Evolutionary conservation across 2,329 filamentous ascomycete species (phyloP).

Genomic region (Ascochyta koolunga): DNA sequence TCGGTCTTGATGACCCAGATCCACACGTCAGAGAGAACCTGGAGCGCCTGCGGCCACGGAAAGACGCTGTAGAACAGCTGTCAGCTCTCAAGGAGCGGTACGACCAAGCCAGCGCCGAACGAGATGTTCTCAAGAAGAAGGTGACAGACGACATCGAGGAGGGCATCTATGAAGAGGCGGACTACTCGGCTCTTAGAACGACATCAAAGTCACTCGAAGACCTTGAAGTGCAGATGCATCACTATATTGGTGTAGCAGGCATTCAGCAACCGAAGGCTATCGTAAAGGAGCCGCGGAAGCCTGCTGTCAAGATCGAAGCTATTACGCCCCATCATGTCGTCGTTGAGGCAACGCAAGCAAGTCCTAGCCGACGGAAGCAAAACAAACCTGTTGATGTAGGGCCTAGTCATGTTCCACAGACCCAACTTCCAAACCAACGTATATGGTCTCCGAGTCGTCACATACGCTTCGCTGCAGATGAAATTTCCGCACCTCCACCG

Average conservation of each 20-base stretch:
- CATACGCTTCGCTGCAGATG: constrained; percentile 36
- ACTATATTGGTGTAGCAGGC: constrained; percentile 32
- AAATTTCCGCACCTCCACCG: constrained; percentile 19
- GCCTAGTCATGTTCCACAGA: constrained; percentile 35
- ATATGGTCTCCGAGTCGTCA: constrained; percentile 34
- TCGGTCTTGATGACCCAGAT: constrained; percentile 25
- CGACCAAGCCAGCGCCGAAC: constrained; percentile 24
- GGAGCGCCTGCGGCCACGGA: constrained; percentile 31
- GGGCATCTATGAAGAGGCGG: constrained; percentile 32
- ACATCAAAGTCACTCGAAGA: constrained; percentile 36
- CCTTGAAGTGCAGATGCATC: constrained; percentile 37
- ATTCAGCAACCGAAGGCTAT: constrained; percentile 23
- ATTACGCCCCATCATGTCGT: constrained; percentile 26
- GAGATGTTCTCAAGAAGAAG: constrained; percentile 33
- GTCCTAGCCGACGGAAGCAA: constrained; percentile 23
- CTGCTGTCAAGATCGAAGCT: constrained; percentile 16
- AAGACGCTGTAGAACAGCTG: constrained; percentile 41
- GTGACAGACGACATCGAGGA: constrained; percentile 40
- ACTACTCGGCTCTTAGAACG: constrained; percentile 34
- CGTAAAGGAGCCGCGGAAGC: background rate
- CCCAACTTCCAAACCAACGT: constrained; percentile 35
- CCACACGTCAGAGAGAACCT: constrained; percentile 30
- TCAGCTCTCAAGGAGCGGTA: constrained; percentile 26
- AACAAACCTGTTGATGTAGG: constrained; percentile 15
- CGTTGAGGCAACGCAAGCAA: constrained; percentile 41